Base-by-base conservation (phyloP, 257 asterid species). In the Voacanga thouarsii region DNA sequence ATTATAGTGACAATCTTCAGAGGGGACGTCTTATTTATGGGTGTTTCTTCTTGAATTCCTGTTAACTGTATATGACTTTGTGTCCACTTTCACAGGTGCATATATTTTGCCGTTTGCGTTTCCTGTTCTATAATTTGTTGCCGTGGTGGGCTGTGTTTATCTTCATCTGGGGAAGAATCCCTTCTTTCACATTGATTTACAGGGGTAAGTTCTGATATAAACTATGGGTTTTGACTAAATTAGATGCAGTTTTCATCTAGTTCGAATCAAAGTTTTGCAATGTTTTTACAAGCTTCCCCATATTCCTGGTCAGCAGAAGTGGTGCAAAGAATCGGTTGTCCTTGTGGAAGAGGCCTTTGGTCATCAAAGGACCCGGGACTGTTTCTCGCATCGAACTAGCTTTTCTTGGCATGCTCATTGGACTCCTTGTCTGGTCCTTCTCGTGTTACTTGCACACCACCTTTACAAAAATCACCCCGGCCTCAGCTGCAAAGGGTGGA, bases 341-440 rank as follows among this genome's bases (percentile, higher is more conserved):
- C 2, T 50, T 39, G 77, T 91, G 97, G 98, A 89, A 55, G 79
- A 88, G 97, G 86, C 94, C 97, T 6, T n/a, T 89, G 83, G 83
- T 90, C 57, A 78, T 91, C 28, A 88, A 85, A 84, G 97, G 97
- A 44, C 86, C 91, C 1, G 97, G 98, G 57, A 87, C 92, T 8
- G 96, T 92, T 24, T 87, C 98, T 8, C 80, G 89, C 26, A 91
- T 91, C 2, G 97, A 92, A 82, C 84, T 91, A 2, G 84, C 90
- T 0, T 89, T 94, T 72, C 80, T 92, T 6, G 71, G 86, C 74
- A 91, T 94, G 97, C 92, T 94, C 84, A 84, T 94, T 0, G 96
- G 92, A 37, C 97, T 94, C 21, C 82, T 94, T 5, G 64, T 87
- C 51, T 92, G 97, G 59, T 85, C 81, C 75, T 82, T 89, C 30